phyloP scores from a whole-genome alignment of 1,284 basidiomycete genomes.

The Thelephora terrestris region DNA sequence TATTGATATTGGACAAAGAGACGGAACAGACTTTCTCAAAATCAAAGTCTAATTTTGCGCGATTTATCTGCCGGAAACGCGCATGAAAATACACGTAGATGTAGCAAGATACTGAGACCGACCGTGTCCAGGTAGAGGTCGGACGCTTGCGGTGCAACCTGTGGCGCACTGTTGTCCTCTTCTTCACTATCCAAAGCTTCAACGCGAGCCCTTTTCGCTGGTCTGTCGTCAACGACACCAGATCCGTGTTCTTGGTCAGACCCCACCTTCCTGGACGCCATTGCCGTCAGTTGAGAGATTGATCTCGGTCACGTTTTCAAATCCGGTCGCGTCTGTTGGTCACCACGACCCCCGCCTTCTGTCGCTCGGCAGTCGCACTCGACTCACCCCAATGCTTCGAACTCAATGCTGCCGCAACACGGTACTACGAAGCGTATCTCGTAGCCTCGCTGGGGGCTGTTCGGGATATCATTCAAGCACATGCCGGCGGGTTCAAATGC shows the following conservation, averaged over 20 bases:
- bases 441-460: background rate
- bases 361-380: background rate
- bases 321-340: background rate
- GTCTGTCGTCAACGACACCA: constrained; percentile 12
- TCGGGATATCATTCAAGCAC: constrained; percentile 14
- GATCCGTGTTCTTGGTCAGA: background rate
- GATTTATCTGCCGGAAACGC: constrained; percentile 53
- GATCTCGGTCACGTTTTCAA: no score
- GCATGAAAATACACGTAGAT: background rate
- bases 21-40: constrained; percentile 99
- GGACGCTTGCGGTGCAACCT: constrained; percentile 47
- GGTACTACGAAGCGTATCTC: background rate
- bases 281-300: no score
- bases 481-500: constrained; percentile 14
- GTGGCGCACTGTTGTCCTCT: constrained; percentile 27
- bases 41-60: constrained; percentile 90
- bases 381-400: background rate
- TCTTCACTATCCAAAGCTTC: constrained; percentile 42
- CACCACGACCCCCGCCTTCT: background rate
- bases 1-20: constrained; percentile 92
- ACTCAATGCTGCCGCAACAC: background rate
- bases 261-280: no score
- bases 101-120: constrained; percentile 20
- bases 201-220: constrained; percentile 17
- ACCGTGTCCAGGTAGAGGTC: constrained; percentile 97